Evolutionary conservation across 2,329 filamentous ascomycete species (phyloP), one percentile per base, ranked within the genome.

Genomic region (Hortaea werneckii): DNA sequence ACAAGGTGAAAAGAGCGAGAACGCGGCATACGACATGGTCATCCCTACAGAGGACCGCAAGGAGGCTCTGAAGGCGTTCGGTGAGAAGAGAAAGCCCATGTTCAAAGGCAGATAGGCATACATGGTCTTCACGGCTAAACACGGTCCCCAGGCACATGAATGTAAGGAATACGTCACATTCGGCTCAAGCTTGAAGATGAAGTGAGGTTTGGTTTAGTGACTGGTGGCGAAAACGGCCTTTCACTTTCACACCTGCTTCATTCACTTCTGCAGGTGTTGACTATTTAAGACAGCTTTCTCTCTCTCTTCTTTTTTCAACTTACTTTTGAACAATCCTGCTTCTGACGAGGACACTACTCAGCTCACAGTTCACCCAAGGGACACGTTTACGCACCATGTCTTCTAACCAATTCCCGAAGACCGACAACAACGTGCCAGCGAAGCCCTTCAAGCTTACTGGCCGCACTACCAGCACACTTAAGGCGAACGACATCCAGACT

Each of bases 1-100:
- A 51, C 59, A 68, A 53, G 77, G 75, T 4, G 85, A 92, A 68
- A 78, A 78, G 60, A 78, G 82, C n/a, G 92, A 95, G 71, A 90
- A 88, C 65, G 75, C 78, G 55, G 89, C 89, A 69, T 98, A 98
- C 65, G 78, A 87, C 58, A 74, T 81, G 27, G 87, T 96, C 3
- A 76, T 96, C 10, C 77, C 75, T 50, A 95, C 87, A 0, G 82
- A 89, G 62, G 92, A 98, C 70, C 76, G 89, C 48, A 73, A 87
- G 58, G 92, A 96, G 74, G 92, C 92, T 32, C 71, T 98, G 52
- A 77, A 70, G 65, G 92, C 92, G 0, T 98, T 98, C 69, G 74
- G 70, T 44, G 82, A 86, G 70, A 86, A 85, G 75, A 76, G 82
- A 58, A 81, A 76, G 65, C 81, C 82, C 11, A 70, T 71, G n/a